Conservation (phyloP, 768 basidiomycete genomes). For the Pholiota conissans region DNA sequence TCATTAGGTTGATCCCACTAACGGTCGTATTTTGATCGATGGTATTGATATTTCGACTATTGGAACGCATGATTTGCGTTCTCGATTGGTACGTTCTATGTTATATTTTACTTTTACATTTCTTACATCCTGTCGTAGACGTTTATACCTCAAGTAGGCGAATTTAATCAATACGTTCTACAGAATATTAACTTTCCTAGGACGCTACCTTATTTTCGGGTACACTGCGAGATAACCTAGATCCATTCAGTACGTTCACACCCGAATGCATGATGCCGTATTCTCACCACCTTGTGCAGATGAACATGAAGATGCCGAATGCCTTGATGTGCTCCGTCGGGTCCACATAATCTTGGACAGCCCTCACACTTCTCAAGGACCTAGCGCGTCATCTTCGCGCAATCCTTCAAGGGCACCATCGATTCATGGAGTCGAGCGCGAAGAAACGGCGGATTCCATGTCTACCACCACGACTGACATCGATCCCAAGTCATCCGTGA, state of each 20-base stretch:
- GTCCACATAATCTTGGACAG: constrained; percentile 72
- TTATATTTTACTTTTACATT: constrained; percentile 4
- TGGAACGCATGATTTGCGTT: constrained; percentile 81
- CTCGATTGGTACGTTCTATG: constrained; percentile 53
- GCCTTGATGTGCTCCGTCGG: constrained; percentile 76
- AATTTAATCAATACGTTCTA: neutral
- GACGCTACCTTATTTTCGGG: constrained; percentile 82
- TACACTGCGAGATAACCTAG: constrained; percentile 72
- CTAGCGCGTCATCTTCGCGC: constrained; percentile 48
- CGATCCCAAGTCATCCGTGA: constrained; percentile 56
- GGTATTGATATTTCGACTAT: constrained; percentile 88
- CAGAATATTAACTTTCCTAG: constrained; percentile 20
- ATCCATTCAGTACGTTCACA: constrained; percentile 58
- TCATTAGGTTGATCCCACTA: constrained; percentile 66
- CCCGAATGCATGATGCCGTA: neutral
- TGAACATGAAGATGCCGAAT: constrained; percentile 79
- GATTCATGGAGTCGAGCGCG: constrained; percentile 36
- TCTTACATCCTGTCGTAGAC: constrained; percentile 43
- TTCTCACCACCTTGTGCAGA: constrained; percentile 30
- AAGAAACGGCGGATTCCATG: constrained; percentile 38
- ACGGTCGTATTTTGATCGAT: constrained; percentile 78
- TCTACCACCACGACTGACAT: constrained; percentile 51
- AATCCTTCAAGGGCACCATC: constrained; percentile 44
- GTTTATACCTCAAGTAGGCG: constrained; percentile 65
- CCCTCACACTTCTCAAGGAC: constrained; percentile 46